Conservation (phyloP, 768 basidiomycete genomes). For the Tulasnella sp. region DNA sequence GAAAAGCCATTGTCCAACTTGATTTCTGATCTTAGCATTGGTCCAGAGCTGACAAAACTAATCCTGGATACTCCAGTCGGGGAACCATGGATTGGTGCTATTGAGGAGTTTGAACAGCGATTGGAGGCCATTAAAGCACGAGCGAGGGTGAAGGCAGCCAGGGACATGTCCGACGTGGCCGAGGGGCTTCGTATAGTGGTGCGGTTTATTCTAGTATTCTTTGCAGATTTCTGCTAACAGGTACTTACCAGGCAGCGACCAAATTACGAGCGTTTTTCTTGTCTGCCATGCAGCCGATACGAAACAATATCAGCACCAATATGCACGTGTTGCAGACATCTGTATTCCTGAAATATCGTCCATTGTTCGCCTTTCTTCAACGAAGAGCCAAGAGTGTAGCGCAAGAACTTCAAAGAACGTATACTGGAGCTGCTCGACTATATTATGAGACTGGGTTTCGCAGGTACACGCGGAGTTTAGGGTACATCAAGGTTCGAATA, state of each 20-base stretch:
- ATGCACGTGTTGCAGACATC: slow-evolving; percentile 87
- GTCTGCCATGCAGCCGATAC: slow-evolving; percentile 68
- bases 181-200: slow-evolving; percentile 86
- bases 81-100: slow-evolving; percentile 76
- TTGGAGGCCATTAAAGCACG: slow-evolving; percentile 56
- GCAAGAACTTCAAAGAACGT: slow-evolving; percentile 75
- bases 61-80: slow-evolving; percentile 77
- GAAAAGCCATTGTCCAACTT: slow-evolving; percentile 76
- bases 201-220: slow-evolving; percentile 24
- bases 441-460: slow-evolving; percentile 96
- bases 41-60: slow-evolving; percentile 59
- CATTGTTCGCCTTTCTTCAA: slow-evolving; percentile 73
- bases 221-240: not conserved
- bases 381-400: slow-evolving; percentile 73
- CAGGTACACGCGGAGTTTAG: slow-evolving; percentile 71
- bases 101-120: slow-evolving; percentile 67
- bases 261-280: slow-evolving; percentile 83
- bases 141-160: slow-evolving; percentile 72
- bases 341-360: slow-evolving; percentile 66
- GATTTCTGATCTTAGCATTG: slow-evolving; percentile 65
- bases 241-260: slow-evolving; percentile 53
- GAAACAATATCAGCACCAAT: slow-evolving; percentile 73
- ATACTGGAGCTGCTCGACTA: slow-evolving; percentile 64
- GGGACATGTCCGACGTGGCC: slow-evolving; percentile 66
- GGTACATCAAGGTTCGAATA: slow-evolving; percentile 52